Base-by-base conservation (phyloP, 306 rosid species). In the Begonia peltatifolia region DNA sequence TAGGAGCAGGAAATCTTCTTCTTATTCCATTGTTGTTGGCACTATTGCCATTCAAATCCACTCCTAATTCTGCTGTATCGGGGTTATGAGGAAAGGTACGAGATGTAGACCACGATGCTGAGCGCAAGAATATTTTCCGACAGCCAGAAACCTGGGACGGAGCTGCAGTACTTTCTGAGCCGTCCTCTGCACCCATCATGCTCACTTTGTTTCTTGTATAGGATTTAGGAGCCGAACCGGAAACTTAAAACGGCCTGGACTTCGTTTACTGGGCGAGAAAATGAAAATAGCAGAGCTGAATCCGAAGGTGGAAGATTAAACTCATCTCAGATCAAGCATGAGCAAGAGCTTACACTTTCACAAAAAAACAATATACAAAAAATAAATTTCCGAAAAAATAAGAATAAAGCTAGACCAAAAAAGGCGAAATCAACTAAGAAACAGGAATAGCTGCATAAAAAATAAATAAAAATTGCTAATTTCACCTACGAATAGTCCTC, bases 31-130 rank as follows among this genome's bases (percentile, higher is more conserved):
- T 65, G 11, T 54, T 48, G 51, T 55, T 71, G 13, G 74, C 62
- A 11, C 62, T 62, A 47, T 43, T 50, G 0, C 67, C 82, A 70
- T 74, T 69, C 12, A 81, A 78, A 78, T 86, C 94, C n/a, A 53
- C 62, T 18, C 73, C 69, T 23, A 61, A 72, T 3, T 56, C 84
- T 6, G 63, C 72, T 6, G 55, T 63, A 47, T 72, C 87, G 10
- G 79, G 75, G 66, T 64, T 67, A 62, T 73, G 71, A 36, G 50
- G 66, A 42, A 79, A 62, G 14, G 84, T 49, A 52, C 94, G 84
- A 5, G 96, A 84, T 2, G 96, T 71, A 20, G 96, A 87, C 96
- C 96, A 87, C 0, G 96, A 87, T 0, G 87, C 85, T 2, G 96
- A 87, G 10, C 96, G 85, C 84, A 87, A 81, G 71, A 84, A 87